Evolutionary conservation across 2,329 filamentous ascomycete species (phyloP).

Genomic region (Decorospora gaudefroyi): DNA sequence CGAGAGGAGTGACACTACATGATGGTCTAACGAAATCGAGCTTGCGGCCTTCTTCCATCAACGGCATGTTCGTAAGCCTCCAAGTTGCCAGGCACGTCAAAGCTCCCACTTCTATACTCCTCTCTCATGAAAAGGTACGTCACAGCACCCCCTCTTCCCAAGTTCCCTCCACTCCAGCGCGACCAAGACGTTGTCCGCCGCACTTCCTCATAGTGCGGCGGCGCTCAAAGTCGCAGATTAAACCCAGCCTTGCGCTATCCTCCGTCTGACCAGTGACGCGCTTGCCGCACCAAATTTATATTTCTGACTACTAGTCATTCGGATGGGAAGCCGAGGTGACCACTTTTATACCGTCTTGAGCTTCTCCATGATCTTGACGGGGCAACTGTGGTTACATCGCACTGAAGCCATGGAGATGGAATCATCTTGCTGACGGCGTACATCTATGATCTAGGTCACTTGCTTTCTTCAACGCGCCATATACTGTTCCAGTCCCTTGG

Average conservation of each 20-base stretch:
- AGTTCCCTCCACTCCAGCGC: background rate
- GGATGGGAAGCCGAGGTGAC: slow-evolving; percentile 1
- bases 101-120: too few relatives aligned
- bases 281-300: too few relatives aligned
- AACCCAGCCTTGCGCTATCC: slow-evolving; percentile 1
- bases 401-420: background rate
- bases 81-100: too few relatives aligned
- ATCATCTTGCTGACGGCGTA: background rate
- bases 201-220: slow-evolving; percentile 1
- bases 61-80: too few relatives aligned
- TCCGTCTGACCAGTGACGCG: too few relatives aligned
- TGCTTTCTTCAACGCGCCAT: too few relatives aligned
- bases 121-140: slow-evolving; percentile 1
- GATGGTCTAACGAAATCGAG: too few relatives aligned
- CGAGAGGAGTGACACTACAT: too few relatives aligned
- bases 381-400: background rate
- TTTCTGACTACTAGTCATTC: too few relatives aligned
- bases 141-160: background rate
- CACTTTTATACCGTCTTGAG: background rate
- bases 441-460: background rate
- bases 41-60: too few relatives aligned
- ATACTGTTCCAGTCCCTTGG: too few relatives aligned
- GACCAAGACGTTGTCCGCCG: background rate
- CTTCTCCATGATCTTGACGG: background rate
- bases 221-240: background rate